phyloP scores from a whole-genome alignment of 805 yeast species.

The Nakazawaea pomicola region DNA sequence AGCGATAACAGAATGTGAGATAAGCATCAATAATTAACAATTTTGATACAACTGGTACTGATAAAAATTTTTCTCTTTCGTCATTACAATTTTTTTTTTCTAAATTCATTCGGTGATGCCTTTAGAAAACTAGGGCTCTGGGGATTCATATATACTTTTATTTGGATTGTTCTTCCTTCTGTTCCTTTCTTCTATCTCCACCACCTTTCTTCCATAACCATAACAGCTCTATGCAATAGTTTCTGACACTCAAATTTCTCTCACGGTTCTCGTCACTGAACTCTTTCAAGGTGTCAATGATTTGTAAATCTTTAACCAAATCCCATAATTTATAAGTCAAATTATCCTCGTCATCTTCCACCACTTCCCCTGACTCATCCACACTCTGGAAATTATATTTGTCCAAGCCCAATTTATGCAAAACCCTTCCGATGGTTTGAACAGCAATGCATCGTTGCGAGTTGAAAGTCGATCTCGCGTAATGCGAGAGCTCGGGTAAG shows the following conservation, averaged over 20 bases:
- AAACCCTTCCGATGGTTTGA: slow-evolving; percentile 79
- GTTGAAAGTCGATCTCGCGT: slow-evolving; percentile 71
- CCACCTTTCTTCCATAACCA: slow-evolving; percentile 78
- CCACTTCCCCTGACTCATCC: slow-evolving; percentile 26
- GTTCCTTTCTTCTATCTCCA: slow-evolving; percentile 27
- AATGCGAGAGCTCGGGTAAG: slow-evolving; percentile 70
- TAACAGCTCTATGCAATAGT: slow-evolving; percentile 82
- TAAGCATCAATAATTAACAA: no score
- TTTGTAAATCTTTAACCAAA: slow-evolving; percentile 52
- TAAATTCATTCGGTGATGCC: neutral
- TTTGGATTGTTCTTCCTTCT: neutral
- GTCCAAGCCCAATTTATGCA: slow-evolving; percentile 69
- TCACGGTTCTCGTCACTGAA: slow-evolving; percentile 64
- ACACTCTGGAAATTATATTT: slow-evolving; percentile 35
- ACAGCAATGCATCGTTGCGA: slow-evolving; percentile 86
- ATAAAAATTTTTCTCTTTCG: neutral
- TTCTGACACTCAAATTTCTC: slow-evolving; percentile 65
- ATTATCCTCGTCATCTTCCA: slow-evolving; percentile 28
- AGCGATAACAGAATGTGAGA: no score
- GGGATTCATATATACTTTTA: neutral
- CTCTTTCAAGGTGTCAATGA: slow-evolving; percentile 61
- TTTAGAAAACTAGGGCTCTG: neutral
- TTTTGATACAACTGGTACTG: no score
- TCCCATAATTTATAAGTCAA: slow-evolving; percentile 68
- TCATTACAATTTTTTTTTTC: neutral